Evolutionary conservation across 116 monocot genomes (phyloP), one percentile per base, ranked within the genome.

Genomic region (Phalaenopsis hybrid): DNA sequence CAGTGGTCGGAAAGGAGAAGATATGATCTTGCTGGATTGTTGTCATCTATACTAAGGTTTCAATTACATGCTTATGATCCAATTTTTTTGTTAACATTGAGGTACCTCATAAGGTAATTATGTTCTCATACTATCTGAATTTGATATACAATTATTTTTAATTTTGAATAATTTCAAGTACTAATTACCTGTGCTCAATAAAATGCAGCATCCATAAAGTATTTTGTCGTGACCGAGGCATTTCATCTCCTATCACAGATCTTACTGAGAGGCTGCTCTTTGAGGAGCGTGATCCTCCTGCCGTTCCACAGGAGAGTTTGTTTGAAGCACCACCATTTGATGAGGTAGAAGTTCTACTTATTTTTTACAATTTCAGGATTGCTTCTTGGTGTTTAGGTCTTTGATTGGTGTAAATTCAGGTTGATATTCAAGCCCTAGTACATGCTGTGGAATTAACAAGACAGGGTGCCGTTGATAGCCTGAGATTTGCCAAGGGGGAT

Each of bases 341-440:
- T 85, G 98, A 98, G 90, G 98, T 93, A 81, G 57, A 58, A 50
- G 77, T 75, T 79, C 31, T 74, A 51, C 25, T 65, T 43, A n/a
- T 76, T 84, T 33, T 81, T 79, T 12, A 44, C 45, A 68, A 37
- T 67, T 52, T 9, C 28, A 57, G 55, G 55, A 44, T 57, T 84
- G 52, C 82, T 57, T 81, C 16, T 44, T 80, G 20, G 43, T 52
- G 65, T 28, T 79, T 55, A 59, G 41, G 59, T 44, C 41, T 70
- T 84, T 46, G 81, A 11, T 13, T 58, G 78, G 68, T 21, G 33
- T 21, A 58, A 57, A 57, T 85, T 81, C 82, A 98, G 98, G 95
- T 95, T 92, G 98, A 98, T 83, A 88, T 98, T 87, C 98, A 98
- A 92, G 92, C 98, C 76, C 95, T 98, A 79, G 98, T 93, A 72